Evolutionary conservation across 345 rosid genomes (phyloP).

Genomic region (Passiflora organensis): DNA sequence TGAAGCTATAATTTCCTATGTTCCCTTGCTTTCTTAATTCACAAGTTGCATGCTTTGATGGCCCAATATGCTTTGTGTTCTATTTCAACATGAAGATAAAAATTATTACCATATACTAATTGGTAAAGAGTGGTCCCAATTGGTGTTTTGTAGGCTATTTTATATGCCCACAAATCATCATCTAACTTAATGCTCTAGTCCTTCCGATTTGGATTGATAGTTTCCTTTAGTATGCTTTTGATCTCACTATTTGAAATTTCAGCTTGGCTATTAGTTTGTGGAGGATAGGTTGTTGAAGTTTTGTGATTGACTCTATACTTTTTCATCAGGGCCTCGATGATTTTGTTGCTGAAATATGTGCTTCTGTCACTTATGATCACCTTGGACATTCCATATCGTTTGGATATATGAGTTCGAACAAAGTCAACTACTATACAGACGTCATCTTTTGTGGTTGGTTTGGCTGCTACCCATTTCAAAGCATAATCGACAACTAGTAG

Average conservation of each 20-base stretch:
- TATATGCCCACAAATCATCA: too few relatives aligned
- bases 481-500: too few relatives aligned
- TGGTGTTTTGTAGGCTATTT: too few relatives aligned
- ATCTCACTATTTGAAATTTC: neutral
- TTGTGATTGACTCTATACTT: too few relatives aligned
- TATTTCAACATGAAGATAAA: too few relatives aligned
- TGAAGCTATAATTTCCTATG: neutral
- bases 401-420: neutral
- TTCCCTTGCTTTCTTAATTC: too few relatives aligned
- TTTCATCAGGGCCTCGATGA: neutral
- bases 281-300: neutral
- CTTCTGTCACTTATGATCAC: neutral
- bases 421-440: neutral
- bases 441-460: neutral
- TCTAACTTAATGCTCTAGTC: neutral
- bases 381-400: neutral
- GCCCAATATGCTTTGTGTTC: neutral
- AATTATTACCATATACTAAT: too few relatives aligned
- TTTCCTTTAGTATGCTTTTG: neutral
- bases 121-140: too few relatives aligned
- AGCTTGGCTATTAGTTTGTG: neutral
- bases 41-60: neutral
- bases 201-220: neutral
- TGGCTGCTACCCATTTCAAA: neutral
- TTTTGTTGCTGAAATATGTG: too few relatives aligned